Conservation (phyloP, 768 basidiomycete genomes). For the Tylopilus balloui region DNA sequence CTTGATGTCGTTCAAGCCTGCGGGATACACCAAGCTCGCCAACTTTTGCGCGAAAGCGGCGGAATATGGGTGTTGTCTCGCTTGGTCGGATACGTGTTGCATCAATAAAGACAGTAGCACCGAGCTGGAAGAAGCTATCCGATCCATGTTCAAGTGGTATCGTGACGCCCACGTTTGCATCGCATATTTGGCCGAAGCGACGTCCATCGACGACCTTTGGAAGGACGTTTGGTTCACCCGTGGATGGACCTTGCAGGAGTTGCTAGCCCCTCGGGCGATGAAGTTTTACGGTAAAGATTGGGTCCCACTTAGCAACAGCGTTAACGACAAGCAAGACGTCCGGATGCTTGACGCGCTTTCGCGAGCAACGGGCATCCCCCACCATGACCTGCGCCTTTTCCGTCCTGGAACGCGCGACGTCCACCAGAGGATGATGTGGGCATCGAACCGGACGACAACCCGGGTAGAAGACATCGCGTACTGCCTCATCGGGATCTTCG, state of each 20-base stretch:
- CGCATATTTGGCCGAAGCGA: conserved; percentile 30
- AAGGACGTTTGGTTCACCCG: conserved; percentile 31
- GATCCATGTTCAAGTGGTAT: conserved; percentile 35
- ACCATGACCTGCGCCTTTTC: conserved; percentile 22
- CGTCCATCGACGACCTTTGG: conserved; percentile 25
- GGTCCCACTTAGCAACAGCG: conserved; percentile 21
- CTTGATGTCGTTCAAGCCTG: conserved; percentile 26
- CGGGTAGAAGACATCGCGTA: conserved; percentile 32
- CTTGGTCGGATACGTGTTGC: conserved; percentile 35
- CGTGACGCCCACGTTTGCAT: conserved; percentile 28
- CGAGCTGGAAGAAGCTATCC: conserved; percentile 33
- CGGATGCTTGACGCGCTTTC: conserved; percentile 23
- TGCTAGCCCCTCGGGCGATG: conserved; percentile 28
- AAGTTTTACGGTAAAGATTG: conserved; percentile 30
- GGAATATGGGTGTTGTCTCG: conserved; percentile 26
- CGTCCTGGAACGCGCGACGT: conserved; percentile 24
- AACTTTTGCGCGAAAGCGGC: conserved; percentile 26
- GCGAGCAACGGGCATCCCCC: conserved; percentile 25
- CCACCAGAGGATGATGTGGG: conserved; percentile 32
- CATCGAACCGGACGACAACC: conserved; percentile 32
- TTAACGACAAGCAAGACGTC: conserved; percentile 27
- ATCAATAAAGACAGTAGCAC: conserved; percentile 34
- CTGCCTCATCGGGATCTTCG: conserved; percentile 32
- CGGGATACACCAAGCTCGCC: conserved; percentile 25
- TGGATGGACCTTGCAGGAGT: conserved; percentile 30